These are phyloP conservation scores for Trichoderma oligosporum DNA, from an alignment of 2,329 filamentous ascomycete genomes.

Conservation along the genomic window DNA sequence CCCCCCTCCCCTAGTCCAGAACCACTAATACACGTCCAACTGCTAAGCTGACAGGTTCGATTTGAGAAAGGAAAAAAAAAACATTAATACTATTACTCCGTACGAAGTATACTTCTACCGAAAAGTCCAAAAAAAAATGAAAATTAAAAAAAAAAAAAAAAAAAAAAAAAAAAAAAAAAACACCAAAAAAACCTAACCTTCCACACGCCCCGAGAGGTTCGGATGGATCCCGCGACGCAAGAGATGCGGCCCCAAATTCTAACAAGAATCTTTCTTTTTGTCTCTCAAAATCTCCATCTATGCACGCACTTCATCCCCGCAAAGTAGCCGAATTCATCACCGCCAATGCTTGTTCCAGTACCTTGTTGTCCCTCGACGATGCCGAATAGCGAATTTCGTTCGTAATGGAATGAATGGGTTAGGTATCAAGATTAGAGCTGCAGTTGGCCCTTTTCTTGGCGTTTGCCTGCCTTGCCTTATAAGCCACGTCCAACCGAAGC, in stretches of 20 bases:
- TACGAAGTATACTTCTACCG: too few relatives aligned
- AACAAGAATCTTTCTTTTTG: too few relatives aligned
- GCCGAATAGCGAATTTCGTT: not conserved
- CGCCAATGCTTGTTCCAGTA: not conserved
- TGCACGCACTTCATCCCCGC: conserved; percentile 15
- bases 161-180: too few relatives aligned
- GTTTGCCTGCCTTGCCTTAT: not conserved
- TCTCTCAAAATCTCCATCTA: not conserved
- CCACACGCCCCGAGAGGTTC: not conserved
- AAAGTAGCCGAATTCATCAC: conserved; percentile 11
- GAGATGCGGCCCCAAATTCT: not conserved
- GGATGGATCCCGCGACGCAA: conserved; percentile 6
- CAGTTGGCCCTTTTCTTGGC: not conserved
- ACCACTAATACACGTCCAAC: not conserved
- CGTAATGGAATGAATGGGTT: not conserved
- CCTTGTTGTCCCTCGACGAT: not conserved
- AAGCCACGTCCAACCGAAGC: not conserved
- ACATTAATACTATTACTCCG: too few relatives aligned
- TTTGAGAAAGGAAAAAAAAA: too few relatives aligned
- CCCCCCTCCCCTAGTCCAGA: not conserved
- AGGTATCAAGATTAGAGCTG: not conserved
- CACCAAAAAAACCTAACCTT: too few relatives aligned
- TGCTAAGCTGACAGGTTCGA: not conserved
- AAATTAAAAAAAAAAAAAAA: too few relatives aligned
- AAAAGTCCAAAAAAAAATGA: too few relatives aligned